Evolutionary conservation across 2,329 filamentous ascomycete genomes (phyloP).

Genomic region (Microcyclospora pomicola): DNA sequence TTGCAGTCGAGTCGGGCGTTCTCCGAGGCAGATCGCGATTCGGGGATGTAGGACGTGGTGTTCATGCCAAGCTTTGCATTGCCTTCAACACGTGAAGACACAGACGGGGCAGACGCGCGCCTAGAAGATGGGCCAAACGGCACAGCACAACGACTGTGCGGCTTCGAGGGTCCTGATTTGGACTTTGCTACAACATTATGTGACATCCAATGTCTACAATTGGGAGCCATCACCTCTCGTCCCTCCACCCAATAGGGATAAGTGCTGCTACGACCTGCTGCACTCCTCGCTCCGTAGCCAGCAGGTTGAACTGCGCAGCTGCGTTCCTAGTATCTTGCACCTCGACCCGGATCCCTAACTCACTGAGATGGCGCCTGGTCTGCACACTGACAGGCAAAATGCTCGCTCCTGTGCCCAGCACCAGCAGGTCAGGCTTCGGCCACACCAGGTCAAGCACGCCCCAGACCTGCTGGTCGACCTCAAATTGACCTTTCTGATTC

Average conservation of each 20-base stretch:
- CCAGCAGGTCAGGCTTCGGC: conserved; percentile 86
- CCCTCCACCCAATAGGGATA: conserved; percentile 72
- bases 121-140: no score
- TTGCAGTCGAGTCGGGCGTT: no score
- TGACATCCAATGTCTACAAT: no score
- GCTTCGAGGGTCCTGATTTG: no score
- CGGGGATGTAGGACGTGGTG: no score
- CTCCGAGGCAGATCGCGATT: no score
- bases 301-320: conserved; percentile 81
- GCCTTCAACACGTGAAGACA: no score
- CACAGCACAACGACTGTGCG: no score
- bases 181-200: no score
- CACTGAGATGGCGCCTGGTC: conserved; percentile 57
- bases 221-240: conserved; percentile 25
- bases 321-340: conserved; percentile 87
- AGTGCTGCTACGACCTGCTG: conserved; percentile 74
- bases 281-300: conserved; percentile 86
- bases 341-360: conserved; percentile 72
- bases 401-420: conserved; percentile 69
- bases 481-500: conserved; percentile 71
- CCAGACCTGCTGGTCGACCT: conserved; percentile 57
- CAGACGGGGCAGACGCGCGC: no score
- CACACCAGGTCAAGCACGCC: conserved; percentile 64
- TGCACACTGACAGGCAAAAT: conserved; percentile 65
- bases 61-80: no score